Percentiles rank a stretch among this genome's conserved stretches.
Evolutionary conservation across 306 rosid genomes (phyloP).

Genomic region (Argentina anserina): DNA sequence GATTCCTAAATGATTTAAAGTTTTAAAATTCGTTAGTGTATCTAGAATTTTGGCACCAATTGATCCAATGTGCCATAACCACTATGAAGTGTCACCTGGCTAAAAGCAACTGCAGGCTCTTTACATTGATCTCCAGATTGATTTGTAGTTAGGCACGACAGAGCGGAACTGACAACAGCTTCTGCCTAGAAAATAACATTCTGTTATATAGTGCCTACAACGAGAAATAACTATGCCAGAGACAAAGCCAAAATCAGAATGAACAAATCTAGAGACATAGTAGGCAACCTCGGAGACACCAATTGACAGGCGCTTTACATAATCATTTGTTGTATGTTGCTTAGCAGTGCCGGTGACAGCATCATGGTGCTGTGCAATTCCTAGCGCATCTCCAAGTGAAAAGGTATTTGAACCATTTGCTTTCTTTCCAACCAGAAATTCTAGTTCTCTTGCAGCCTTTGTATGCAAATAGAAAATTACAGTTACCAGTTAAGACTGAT

Average conservation of each 20-base stretch:
- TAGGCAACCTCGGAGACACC: constrained; percentile 68
- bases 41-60: neutral
- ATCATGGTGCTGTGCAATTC: constrained; percentile 86
- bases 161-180: constrained; percentile 62
- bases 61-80: constrained; percentile 5
- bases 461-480: constrained; percentile 7
- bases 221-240: constrained; percentile 1
- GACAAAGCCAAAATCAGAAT: constrained; percentile 5
- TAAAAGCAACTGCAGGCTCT: constrained; percentile 28
- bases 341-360: constrained; percentile 81
- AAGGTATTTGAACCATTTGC: constrained; percentile 29
- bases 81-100: constrained; percentile 49
- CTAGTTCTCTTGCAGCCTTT: constrained; percentile 80
- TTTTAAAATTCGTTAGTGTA: constrained; percentile 6
- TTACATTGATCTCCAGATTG: constrained; percentile 41
- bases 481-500: neutral
- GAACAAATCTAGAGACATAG: neutral
- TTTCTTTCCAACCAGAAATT: constrained; percentile 50
- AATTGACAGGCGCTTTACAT: constrained; percentile 62
- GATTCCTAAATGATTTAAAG: neutral
- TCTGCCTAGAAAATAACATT: constrained; percentile 53
- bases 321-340: constrained; percentile 85
- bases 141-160: constrained; percentile 52
- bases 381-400: constrained; percentile 77
- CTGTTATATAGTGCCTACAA: neutral